phyloP scores from a whole-genome alignment of 306 rosid species.

The Quercus rubra region DNA sequence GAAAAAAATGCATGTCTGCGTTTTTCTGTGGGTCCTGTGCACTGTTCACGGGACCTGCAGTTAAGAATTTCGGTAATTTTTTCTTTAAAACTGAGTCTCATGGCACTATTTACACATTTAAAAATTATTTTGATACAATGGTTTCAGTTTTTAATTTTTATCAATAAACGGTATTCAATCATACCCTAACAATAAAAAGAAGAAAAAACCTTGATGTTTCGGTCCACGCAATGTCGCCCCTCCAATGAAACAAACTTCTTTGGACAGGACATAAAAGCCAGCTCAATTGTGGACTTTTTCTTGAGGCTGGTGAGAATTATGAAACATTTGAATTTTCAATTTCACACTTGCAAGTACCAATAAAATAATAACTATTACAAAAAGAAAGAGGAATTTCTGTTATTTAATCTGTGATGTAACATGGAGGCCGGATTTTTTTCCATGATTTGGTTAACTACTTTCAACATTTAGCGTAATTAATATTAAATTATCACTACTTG shows the following conservation, averaged over 20 bases:
- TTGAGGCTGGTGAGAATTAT: background rate
- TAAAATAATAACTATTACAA: background rate
- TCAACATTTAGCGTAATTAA: background rate
- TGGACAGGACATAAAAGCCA: background rate
- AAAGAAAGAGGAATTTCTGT: background rate
- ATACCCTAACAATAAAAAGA: no score
- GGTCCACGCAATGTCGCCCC: background rate
- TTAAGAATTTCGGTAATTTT: no score
- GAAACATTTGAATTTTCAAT: background rate
- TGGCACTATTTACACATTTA: accelerated
- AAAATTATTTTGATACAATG: no score
- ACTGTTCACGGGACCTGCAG: no score
- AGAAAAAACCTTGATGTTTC: background rate
- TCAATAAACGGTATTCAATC: no score
- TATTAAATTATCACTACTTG: background rate
- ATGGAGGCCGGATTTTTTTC: slow-evolving; percentile 12
- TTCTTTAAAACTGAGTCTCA: no score
- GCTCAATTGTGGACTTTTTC: background rate
- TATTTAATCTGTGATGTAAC: background rate
- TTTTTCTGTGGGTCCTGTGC: no score
- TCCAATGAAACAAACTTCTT: background rate
- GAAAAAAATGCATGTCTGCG: no score
- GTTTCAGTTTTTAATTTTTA: no score
- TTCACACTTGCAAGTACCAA: background rate
- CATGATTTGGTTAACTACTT: slow-evolving; percentile 15